Evolutionary conservation across 1,284 basidiomycete genomes (phyloP).

Genomic region (Pulveroboletus ridleyi): DNA sequence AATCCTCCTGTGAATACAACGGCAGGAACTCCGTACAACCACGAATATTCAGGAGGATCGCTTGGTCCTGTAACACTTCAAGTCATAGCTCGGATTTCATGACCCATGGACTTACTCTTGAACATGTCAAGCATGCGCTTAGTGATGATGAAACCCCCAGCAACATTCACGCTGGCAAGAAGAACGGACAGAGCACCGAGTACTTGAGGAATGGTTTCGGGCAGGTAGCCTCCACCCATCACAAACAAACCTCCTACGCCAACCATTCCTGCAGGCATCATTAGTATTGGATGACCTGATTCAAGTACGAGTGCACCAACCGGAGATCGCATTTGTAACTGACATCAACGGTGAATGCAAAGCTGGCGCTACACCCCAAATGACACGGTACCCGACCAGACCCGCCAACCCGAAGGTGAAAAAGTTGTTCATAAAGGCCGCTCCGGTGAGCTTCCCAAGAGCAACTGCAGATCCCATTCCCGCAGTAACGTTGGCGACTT

Average conservation of each 20-base stretch:
- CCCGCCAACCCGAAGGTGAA: constrained; percentile 87
- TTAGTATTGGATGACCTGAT: constrained; percentile 18
- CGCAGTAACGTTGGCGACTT: constrained; percentile 73
- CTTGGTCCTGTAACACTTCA: constrained; percentile 57
- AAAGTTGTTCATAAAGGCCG: constrained; percentile 85
- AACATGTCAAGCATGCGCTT: constrained; percentile 93
- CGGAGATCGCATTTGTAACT: constrained; percentile 85
- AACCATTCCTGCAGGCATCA: constrained; percentile 61
- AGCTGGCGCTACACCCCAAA: constrained; percentile 88
- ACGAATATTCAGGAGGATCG: constrained; percentile 87
- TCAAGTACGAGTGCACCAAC: constrained; percentile 35
- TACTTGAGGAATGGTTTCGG: constrained; percentile 78
- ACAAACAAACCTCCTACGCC: constrained; percentile 87
- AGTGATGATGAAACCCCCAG: constrained; percentile 84
- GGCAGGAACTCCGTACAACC: constrained; percentile 81
- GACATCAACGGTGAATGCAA: constrained; percentile 86
- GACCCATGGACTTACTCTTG: constrained; percentile 58
- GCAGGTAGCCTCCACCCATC: constrained; percentile 88
- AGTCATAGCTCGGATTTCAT: constrained; percentile 10
- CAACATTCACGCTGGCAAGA: constrained; percentile 84
- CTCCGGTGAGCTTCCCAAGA: constrained; percentile 79
- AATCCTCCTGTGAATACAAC: constrained; percentile 84
- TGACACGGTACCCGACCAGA: constrained; percentile 84
- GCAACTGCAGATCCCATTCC: constrained; percentile 78
- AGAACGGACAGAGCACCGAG: constrained; percentile 83